These are phyloP conservation scores for Neurospora pannonica DNA, from an alignment of 495 filamentous ascomycete genomes.

Conservation along the genomic window DNA sequence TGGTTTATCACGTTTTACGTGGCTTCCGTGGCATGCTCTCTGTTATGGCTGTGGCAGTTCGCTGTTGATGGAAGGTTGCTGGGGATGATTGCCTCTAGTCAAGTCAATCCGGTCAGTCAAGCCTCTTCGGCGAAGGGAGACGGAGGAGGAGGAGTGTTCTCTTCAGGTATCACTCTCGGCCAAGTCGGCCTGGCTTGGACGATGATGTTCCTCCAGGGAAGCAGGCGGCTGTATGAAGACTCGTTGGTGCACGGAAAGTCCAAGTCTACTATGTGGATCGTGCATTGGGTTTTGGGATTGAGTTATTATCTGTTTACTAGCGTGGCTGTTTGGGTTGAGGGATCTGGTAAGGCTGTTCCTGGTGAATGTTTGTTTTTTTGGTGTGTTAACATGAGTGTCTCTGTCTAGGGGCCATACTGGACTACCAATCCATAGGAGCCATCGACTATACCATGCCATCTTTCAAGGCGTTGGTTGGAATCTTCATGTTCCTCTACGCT, in stretches of 20 bases:
- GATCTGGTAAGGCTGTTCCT: slow-evolving; percentile 48
- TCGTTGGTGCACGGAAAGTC: slow-evolving; percentile 53
- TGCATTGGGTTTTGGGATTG: slow-evolving; percentile 71
- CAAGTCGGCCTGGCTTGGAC: slow-evolving; percentile 61
- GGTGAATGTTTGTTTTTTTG: neutral
- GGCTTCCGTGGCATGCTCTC: slow-evolving; percentile 54
- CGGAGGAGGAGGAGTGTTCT: neutral
- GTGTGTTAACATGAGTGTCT: slow-evolving; percentile 10
- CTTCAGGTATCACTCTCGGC: slow-evolving; percentile 39
- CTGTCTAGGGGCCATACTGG: slow-evolving; percentile 18
- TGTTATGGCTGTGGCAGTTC: slow-evolving; percentile 73
- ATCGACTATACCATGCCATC: slow-evolving; percentile 36
- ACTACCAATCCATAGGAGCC: slow-evolving; percentile 23
- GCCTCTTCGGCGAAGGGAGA: neutral
- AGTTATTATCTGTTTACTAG: slow-evolving; percentile 64
- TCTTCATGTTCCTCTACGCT: slow-evolving; percentile 61
- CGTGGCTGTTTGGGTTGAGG: slow-evolving; percentile 80
- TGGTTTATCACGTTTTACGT: slow-evolving; percentile 89
- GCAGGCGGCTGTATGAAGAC: slow-evolving; percentile 66
- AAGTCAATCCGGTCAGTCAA: slow-evolving; percentile 25
- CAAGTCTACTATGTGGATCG: slow-evolving; percentile 65
- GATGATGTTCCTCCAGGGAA: slow-evolving; percentile 65
- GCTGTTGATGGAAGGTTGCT: slow-evolving; percentile 44
- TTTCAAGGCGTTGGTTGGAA: slow-evolving; percentile 48
- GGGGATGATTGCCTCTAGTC: slow-evolving; percentile 26